Percentiles rank a stretch among this genome's conserved stretches.
phyloP scores from a whole-genome alignment of 495 filamentous ascomycete genomes.

The Massariosphaeria phaeospora region DNA sequence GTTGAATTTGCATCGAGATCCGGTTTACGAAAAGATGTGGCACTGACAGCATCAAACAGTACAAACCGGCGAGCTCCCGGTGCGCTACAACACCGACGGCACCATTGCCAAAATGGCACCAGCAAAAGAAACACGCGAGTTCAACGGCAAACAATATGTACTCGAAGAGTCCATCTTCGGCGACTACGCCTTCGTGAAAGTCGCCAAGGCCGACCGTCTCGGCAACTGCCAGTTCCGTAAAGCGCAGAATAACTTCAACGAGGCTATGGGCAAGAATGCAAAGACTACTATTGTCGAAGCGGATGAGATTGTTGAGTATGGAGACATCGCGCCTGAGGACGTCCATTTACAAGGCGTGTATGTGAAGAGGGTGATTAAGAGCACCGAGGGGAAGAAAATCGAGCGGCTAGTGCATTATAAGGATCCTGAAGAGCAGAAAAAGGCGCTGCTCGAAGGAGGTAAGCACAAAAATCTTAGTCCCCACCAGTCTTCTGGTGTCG shows the following conservation, averaged over 20 bases:
- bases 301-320: slow-evolving; percentile 82
- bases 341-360: slow-evolving; percentile 89
- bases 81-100: slow-evolving; percentile 74
- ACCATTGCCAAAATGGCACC: slow-evolving; percentile 66
- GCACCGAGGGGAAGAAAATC: slow-evolving; percentile 71
- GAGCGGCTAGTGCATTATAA: slow-evolving; percentile 64
- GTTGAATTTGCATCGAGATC: neutral
- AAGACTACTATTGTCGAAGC: slow-evolving; percentile 91
- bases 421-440: slow-evolving; percentile 31
- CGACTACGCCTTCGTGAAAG: slow-evolving; percentile 91
- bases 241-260: slow-evolving; percentile 86
- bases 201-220: slow-evolving; percentile 80
- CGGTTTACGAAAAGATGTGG: neutral
- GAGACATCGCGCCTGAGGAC: slow-evolving; percentile 72
- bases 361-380: slow-evolving; percentile 81
- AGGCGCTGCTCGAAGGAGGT: slow-evolving; percentile 40
- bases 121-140: slow-evolving; percentile 83
- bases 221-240: slow-evolving; percentile 94
- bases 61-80: slow-evolving; percentile 78
- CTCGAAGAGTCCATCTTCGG: slow-evolving; percentile 84
- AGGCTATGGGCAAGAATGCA: slow-evolving; percentile 86
- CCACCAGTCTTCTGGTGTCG: neutral
- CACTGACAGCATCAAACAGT: slow-evolving; percentile 58
- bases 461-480: slow-evolving; percentile 49
- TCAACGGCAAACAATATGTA: slow-evolving; percentile 79